phyloP scores from a whole-genome alignment of 805 yeast genomes.

The Metschnikowia vanudenii region DNA sequence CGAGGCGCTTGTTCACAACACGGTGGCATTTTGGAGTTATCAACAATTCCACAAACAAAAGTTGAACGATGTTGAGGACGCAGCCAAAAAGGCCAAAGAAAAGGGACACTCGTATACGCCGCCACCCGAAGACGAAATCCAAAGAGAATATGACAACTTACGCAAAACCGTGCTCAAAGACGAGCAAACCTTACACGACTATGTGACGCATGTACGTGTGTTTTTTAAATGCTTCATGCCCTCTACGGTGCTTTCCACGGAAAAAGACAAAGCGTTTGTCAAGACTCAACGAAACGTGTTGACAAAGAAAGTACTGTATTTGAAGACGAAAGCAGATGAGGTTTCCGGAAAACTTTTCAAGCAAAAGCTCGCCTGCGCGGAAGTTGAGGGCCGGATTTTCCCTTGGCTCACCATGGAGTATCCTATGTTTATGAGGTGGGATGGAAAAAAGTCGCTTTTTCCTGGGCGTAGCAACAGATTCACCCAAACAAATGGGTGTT shows the following conservation, averaged over 20 bases:
- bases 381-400: constrained; percentile 13
- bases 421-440: constrained; percentile 15
- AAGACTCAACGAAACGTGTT: constrained; percentile 11
- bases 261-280: not conserved
- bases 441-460: constrained; percentile 5
- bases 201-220: constrained; percentile 44
- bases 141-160: constrained; percentile 28
- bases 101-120: constrained; percentile 19
- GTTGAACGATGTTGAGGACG: constrained; percentile 19
- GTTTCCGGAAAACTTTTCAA: too few relatives aligned
- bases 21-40: constrained; percentile 24
- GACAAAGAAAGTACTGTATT: not conserved
- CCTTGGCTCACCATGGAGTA: constrained; percentile 16
- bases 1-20: constrained; percentile 27
- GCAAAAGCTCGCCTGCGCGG: not conserved
- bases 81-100: constrained; percentile 3
- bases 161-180: constrained; percentile 21
- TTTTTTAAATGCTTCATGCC: constrained; percentile 45
- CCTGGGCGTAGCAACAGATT: constrained; percentile 5
- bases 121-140: constrained; percentile 33
- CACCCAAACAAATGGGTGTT: constrained; percentile 18
- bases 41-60: constrained; percentile 24
- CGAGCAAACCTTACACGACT: constrained; percentile 42
- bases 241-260: not conserved
- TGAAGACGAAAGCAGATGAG: not conserved